A percentile compares a stretch with the other conserved stretches of the same genome.
phyloP scores from a whole-genome alignment of 1,284 basidiomycete species.

The Melampsora larici-populina region DNA sequence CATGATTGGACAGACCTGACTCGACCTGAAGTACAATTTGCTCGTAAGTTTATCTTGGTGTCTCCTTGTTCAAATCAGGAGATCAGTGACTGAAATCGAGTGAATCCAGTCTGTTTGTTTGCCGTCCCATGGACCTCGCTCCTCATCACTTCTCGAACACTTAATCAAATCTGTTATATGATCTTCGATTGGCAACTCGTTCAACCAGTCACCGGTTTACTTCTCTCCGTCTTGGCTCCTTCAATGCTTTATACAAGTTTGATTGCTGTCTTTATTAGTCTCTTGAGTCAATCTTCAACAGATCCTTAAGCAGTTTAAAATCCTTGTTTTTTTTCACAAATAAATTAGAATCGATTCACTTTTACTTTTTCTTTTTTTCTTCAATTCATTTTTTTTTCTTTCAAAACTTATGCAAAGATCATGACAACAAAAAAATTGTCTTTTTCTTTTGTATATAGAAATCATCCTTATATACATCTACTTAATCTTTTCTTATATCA shows the following conservation, averaged over 20 bases:
- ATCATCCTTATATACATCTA: too few species aligned
- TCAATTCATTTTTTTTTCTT: too few species aligned
- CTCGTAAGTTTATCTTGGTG: neutral
- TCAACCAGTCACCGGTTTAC: conserved; percentile 10
- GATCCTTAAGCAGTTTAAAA: too few species aligned
- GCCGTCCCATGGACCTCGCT: conserved; percentile 26
- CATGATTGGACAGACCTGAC: neutral
- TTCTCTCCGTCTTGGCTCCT: conserved; percentile 13
- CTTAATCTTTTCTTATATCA: too few species aligned
- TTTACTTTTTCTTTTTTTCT: too few species aligned
- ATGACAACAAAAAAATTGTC: too few species aligned
- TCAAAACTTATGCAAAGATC: too few species aligned
- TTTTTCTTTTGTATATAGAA: too few species aligned
- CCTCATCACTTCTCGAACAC: neutral
- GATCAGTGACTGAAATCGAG: neutral
- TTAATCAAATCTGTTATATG: conserved; percentile 18
- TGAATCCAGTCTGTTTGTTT: conserved; percentile 13
- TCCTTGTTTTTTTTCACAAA: too few species aligned
- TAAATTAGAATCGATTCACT: too few species aligned
- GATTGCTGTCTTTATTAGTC: conserved; percentile 10
- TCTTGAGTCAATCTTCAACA: too few species aligned
- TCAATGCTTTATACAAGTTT: conserved; percentile 25
- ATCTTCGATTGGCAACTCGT: conserved; percentile 18
- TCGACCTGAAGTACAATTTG: neutral
- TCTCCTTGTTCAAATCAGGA: neutral